Conservation (phyloP, 257 asterid species). For the Solanum commersonii region DNA sequence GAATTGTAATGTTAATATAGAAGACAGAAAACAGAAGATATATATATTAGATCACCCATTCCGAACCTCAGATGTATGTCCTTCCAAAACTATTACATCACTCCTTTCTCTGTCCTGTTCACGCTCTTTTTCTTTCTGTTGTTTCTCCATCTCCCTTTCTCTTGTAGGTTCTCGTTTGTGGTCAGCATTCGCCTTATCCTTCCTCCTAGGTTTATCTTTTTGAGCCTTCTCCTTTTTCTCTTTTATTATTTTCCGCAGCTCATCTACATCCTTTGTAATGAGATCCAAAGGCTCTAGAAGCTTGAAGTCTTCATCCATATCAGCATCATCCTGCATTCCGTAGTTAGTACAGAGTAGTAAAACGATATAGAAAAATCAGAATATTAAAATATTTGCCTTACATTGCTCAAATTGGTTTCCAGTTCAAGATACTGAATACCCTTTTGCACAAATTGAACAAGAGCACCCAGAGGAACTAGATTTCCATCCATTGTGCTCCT, state of each 20-base stretch:
- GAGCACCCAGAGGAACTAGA: slow-evolving; percentile 92
- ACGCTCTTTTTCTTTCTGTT: background rate
- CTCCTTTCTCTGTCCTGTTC: background rate
- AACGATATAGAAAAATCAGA: background rate
- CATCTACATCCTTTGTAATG: slow-evolving; percentile 71
- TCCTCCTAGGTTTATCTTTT: slow-evolving; percentile 13
- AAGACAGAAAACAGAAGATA: background rate
- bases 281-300: slow-evolving; percentile 82
- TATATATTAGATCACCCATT: background rate
- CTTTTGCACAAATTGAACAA: slow-evolving; percentile 72
- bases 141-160: slow-evolving; percentile 27
- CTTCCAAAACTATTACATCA: slow-evolving; percentile 78
- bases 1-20: background rate
- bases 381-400: slow-evolving; percentile 19
- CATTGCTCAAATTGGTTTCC: slow-evolving; percentile 66
- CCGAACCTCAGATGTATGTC: slow-evolving; percentile 95
- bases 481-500: slow-evolving; percentile 64
- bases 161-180: slow-evolving; percentile 17
- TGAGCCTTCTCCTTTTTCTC: slow-evolving; percentile 57
- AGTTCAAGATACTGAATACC: slow-evolving; percentile 83
- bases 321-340: slow-evolving; percentile 63
- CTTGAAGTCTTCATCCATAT: slow-evolving; percentile 70
- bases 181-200: slow-evolving; percentile 30
- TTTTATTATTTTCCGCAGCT: slow-evolving; percentile 64
- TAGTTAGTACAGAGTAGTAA: slow-evolving; percentile 16